Evolutionary conservation across 257 asterid genomes (phyloP), one percentile per base, ranked within the genome.

Genomic region (Oldenlandia corymbosa): DNA sequence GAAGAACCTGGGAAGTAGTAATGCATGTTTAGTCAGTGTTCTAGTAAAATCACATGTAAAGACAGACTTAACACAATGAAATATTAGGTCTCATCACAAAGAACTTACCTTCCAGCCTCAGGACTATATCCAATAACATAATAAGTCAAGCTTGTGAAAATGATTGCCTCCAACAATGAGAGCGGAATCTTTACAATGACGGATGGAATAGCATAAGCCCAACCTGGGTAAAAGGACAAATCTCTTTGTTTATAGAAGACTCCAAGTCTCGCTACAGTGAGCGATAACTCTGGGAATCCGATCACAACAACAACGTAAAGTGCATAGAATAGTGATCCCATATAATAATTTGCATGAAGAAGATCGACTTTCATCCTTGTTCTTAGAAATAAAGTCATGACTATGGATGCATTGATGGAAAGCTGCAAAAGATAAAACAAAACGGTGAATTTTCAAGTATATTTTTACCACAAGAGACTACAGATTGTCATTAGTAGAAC

Each of bases 161-260:
- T 67, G 23, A 82, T 43, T 31, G 85, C 68, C 49, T 60, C 75
- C 53, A 82, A 41, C 47, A 82, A 50, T 5, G 90, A 84, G 45
- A 84, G 79, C 51, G 90, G 90, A 66, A 81, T 65, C 66, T 77
- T 84, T 56, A 81, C 64, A 61, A 84, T 72, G 50, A 78, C 24
- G 37, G 79, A 78, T 8, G 90, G 90, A 60, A 84, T 49, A 42
- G 82, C 77, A 69, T 65, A 81, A 13, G 85, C 90, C 90, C 87
- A 84, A 12, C 85, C 85, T 4, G 90, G 87, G 73, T 72, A 81
- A 57, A 81, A 84, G 52, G 64, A 66, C 54, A 79, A 62, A 41
- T 84, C 82, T 46, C 81, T 72, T 36, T 84, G 90, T 63, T 79
- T 84, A 62, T 81, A 81, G 70, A 84, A 84, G 71, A 79, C 81